These are phyloP conservation scores for Marasmius oreades DNA, from an alignment of 1,284 basidiomycete species.

Conservation along the genomic window DNA sequence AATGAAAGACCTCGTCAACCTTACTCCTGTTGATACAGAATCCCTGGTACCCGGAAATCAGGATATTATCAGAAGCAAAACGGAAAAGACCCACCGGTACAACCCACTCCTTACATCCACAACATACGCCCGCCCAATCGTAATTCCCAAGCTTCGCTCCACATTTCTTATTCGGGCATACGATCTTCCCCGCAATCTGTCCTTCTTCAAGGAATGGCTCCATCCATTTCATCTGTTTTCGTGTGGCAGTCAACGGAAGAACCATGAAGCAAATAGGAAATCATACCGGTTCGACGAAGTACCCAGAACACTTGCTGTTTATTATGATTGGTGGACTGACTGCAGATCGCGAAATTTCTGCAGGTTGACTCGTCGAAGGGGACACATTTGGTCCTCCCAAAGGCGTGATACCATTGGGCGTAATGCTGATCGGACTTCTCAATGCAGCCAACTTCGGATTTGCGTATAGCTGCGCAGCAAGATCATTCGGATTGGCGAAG, in stretches of 20 bases:
- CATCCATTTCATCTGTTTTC: constrained; percentile 90
- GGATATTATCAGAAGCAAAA: background rate
- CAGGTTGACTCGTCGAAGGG: constrained; percentile 2
- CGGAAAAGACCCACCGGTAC: constrained; percentile 60
- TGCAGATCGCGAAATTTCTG: constrained; percentile 5
- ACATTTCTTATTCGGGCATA: constrained; percentile 90
- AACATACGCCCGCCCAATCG: constrained; percentile 95
- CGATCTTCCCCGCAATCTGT: constrained; percentile 80
- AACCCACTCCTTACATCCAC: constrained; percentile 90
- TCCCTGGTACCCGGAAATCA: background rate
- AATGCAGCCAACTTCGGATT: constrained; percentile 55
- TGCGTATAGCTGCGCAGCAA: constrained; percentile 46
- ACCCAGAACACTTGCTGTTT: constrained; percentile 85
- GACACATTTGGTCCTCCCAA: background rate
- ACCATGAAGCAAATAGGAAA: background rate
- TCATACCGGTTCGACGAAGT: constrained; percentile 92
- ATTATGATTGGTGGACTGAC: constrained; percentile 64
- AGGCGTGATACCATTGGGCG: constrained; percentile 1
- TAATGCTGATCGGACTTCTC: constrained; percentile 4
- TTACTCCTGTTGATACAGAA: background rate
- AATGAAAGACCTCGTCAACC: background rate
- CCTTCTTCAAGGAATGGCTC: constrained; percentile 72
- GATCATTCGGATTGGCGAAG: constrained; percentile 38
- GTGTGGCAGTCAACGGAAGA: background rate
- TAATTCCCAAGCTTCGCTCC: constrained; percentile 90